Evolutionary conservation across 345 rosid species (phyloP).

Genomic region (Geranium brycei): DNA sequence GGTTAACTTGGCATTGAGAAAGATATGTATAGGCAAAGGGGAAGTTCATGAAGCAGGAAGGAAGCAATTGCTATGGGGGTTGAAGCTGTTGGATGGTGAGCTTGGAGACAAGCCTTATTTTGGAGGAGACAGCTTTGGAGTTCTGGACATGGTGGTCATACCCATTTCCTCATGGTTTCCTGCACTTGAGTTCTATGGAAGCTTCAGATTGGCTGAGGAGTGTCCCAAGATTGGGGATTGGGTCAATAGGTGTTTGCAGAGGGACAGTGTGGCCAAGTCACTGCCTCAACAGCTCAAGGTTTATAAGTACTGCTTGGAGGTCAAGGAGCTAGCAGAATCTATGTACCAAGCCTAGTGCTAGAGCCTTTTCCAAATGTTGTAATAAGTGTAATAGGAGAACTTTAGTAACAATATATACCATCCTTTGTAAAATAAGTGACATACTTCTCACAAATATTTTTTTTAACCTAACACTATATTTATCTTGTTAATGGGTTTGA

Average conservation of each 20-base stretch:
- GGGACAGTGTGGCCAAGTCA: slow-evolving; percentile 12
- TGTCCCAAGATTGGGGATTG: slow-evolving; percentile 17
- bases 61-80: too few species aligned
- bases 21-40: too few species aligned
- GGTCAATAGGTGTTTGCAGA: slow-evolving; percentile 15
- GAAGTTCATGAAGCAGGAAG: too few species aligned
- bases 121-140: slow-evolving; percentile 12
- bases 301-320: slow-evolving; percentile 1
- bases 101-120: slow-evolving; percentile 13
- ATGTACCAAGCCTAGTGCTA: too few species aligned
- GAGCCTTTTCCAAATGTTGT: too few species aligned
- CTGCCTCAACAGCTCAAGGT: slow-evolving; percentile 10
- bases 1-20: too few species aligned
- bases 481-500: too few species aligned
- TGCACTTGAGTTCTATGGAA: slow-evolving; percentile 5
- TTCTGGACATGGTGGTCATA: slow-evolving; percentile 12
- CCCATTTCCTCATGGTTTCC: slow-evolving; percentile 13
- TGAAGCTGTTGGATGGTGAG: slow-evolving; percentile 2
- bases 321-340: neutral
- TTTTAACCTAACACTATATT: too few species aligned
- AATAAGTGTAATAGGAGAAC: too few species aligned
- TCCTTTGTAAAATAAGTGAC: too few species aligned
- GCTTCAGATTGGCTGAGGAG: slow-evolving; percentile 9
- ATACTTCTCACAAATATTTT: too few species aligned
- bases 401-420: too few species aligned